Evolutionary conservation across 345 rosid genomes (phyloP), one percentile per base, ranked within the genome.

Genomic region (Salix dunnii): DNA sequence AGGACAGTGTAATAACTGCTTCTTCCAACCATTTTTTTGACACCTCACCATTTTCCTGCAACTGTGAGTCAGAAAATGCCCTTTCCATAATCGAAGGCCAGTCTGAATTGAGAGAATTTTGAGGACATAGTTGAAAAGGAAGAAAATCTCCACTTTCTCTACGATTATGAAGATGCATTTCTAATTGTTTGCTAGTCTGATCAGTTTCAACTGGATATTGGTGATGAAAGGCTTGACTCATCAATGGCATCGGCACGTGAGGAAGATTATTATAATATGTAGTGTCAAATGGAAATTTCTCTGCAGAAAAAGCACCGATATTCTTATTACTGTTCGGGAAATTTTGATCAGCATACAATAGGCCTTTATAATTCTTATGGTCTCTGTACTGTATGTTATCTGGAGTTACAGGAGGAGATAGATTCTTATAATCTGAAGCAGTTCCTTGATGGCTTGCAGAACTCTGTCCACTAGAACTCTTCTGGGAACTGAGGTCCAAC

Each of bases 371-470:
- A 42, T 76, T 80, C 35, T 13, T 36, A 20, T 68, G 46, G 66
- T 77, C 88, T 82, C 83, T 81, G 68, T 76, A 74, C 68, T 83
- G 86, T 80, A 71, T 76, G 78, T 79, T 42, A 73, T 71, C 70
- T 36, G 90, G 91, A 74, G 92, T 86, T 61, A 76, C 64, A 78
- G 92, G 89, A 77, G 92, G 82, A 18, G 90, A 87, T 48, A 43
- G 84, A 63, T 77, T 82, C 38, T 83, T 87, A 78, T 81, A 78
- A 64, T 88, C 91, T 61, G 88, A 88, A 79, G 87, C 76, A 64
- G 74, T 88, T 65, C 88, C 89, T 23, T 85, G 73, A 76, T 85
- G 90, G 75, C 85, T 86, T 3, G 87, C 78, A 78, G 84, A 77
- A 67, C 86, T 80, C 64, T 86, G 90, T 14, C 87, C 91, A 18